These are phyloP conservation scores for Discostella stelligera DNA, from an alignment of 352 stramenopile species.

Conservation along the genomic window DNA sequence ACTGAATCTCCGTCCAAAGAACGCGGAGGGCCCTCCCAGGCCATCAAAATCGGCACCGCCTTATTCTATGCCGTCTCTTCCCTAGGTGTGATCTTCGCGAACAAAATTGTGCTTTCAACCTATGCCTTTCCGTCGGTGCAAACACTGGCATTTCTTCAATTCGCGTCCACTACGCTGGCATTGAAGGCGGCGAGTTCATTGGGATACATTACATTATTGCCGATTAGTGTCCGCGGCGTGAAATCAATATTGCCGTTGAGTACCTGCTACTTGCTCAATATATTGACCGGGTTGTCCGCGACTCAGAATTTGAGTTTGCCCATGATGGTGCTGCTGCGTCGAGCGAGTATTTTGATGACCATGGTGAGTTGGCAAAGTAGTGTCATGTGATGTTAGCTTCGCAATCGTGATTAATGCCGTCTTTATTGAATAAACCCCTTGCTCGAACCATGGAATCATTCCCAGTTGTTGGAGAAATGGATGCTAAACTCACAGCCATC, in stretches of 20 bases:
- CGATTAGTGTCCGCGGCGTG: slow-evolving; percentile 20
- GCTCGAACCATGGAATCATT: too few relatives aligned
- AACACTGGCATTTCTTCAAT: slow-evolving; percentile 55
- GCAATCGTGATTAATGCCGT: too few relatives aligned
- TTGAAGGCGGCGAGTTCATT: slow-evolving; percentile 27
- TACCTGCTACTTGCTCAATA: slow-evolving; percentile 70
- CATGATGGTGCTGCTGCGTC: slow-evolving; percentile 70
- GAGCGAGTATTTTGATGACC: slow-evolving; percentile 71
- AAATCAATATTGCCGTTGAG: slow-evolving; percentile 62
- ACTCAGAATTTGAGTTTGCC: slow-evolving; percentile 69
- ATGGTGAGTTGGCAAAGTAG: slow-evolving; percentile 43
- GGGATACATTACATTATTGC: slow-evolving; percentile 40
- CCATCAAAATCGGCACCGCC: slow-evolving; percentile 39
- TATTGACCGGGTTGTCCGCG: slow-evolving; percentile 64
- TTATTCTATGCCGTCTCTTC: slow-evolving; percentile 49
- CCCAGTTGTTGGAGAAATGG: slow-evolving; percentile 57
- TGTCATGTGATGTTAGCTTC: neutral
- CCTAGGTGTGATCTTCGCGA: slow-evolving; percentile 53
- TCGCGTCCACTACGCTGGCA: slow-evolving; percentile 39
- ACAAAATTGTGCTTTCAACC: slow-evolving; percentile 67
- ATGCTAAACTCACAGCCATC: slow-evolving; percentile 61
- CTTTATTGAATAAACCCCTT: too few relatives aligned
- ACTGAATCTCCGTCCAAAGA: neutral
- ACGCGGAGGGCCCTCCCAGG: slow-evolving; percentile 20
- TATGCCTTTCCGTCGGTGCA: slow-evolving; percentile 67